Evolutionary conservation across 352 stramenopile species (phyloP).

Genomic region (Peronospora belbahrii): DNA sequence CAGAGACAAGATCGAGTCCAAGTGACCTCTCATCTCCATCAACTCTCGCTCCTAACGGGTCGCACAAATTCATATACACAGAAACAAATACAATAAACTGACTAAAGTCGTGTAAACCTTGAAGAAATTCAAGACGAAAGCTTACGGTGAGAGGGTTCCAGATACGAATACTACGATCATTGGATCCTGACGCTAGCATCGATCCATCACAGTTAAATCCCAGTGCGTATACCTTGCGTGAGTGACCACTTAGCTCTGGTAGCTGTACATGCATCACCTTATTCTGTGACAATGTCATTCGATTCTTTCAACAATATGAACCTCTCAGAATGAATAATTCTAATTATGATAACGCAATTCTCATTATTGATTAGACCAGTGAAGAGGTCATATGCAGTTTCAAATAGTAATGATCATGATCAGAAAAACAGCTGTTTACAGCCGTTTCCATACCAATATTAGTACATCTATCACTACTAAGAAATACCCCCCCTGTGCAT

Average conservation of each 20-base stretch:
- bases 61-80: no score
- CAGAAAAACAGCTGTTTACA: no score
- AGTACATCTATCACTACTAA: no score
- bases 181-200: slow-evolving; percentile 71
- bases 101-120: neutral
- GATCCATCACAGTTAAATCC: slow-evolving; percentile 68
- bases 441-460: no score
- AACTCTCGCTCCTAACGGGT: slow-evolving; percentile 38
- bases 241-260: slow-evolving; percentile 74
- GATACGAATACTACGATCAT: slow-evolving; percentile 72
- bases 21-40: slow-evolving; percentile 62
- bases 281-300: slow-evolving; percentile 9
- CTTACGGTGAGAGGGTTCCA: slow-evolving; percentile 57
- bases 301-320: no score
- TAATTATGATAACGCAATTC: no score
- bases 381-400: no score
- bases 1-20: slow-evolving; percentile 61
- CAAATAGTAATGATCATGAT: no score
- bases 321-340: neutral
- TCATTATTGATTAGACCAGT: no score
- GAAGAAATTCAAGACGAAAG: neutral
- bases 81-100: neutral
- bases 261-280: slow-evolving; percentile 40
- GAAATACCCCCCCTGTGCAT: no score
- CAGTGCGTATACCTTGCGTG: slow-evolving; percentile 70